Base-by-base conservation (phyloP, 352 stramenopile genomes). In the Phytophthora uliginosa region DNA sequence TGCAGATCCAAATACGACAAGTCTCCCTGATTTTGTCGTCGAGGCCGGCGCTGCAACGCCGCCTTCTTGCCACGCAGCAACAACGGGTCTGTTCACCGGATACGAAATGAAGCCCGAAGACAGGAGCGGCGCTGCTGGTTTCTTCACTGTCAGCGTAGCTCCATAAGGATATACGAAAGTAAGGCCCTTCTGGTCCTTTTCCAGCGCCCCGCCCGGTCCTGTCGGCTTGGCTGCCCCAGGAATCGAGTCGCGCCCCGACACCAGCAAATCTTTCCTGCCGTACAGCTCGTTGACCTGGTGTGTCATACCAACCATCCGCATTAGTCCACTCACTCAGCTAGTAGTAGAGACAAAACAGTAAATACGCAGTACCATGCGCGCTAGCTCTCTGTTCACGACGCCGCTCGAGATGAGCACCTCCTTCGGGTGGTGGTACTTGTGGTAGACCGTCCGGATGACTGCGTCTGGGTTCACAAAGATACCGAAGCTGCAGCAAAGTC, bases 401-500 rank as follows among this genome's bases (percentile, higher is more conserved):
- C 97, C 97, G 61, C 97, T 98, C 2, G 91, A 95, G 33, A 99
- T 96, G 59, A 98, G 88, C 22, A 97, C 95, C 74, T 99, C 96
- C 68, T 99, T 99, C 1, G 97, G 97, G 68, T 99, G 97, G 48
- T 98, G 86, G 69, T 99, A 99, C 77, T 99, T 99, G 84, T 99
- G 93, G 75, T 98, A 99, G 26, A 98, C 92, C 13, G 92, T 97
- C 50, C 96, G 84, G 34, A 98, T 95, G 5, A 99, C 93, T 17
- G 83, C 87, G 66, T 99, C 95, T 20, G 83, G 74, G 56, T 97
- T 96, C 56, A 96, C 77, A 54, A 86, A 92, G 55, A 97, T 96
- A n/a, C 91, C 91, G 51, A 87, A 95, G 59, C 88, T 95, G 45
- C 8, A 60, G n/a, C 33, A 55, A 13, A 48, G 1, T 18, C 36